Base-by-base conservation (phyloP, 2,329 filamentous ascomycete species). In the Colletotrichum lentis region DNA sequence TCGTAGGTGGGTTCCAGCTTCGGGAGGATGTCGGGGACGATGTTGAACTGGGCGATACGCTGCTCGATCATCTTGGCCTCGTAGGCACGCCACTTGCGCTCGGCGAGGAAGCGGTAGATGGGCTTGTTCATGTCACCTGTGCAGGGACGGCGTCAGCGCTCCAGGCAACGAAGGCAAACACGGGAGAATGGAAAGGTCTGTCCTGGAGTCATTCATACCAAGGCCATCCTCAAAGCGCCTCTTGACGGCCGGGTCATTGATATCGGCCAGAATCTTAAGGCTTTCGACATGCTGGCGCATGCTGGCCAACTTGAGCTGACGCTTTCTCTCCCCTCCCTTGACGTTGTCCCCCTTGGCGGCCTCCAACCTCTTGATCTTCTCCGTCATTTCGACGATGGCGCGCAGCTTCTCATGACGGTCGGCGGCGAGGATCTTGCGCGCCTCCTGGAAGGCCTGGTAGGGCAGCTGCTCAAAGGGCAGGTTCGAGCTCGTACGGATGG, bases 381-480 rank as follows among this genome's bases (percentile, higher is more conserved):
- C 84, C 58, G 89, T 81, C 79, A 93, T 88, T 35, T 80, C 83
- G 58, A 87, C 81, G 66, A 99, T 95, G 74, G 90, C 83, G 69
- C 85, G 82, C 58, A 98, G 74, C 82, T 97, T 98, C 80, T 95
- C 87, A 72, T 89, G 83, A 47, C 95, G 88, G 77, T 99, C 96
- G 62, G 87, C 88, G 61, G 89, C 85, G 64, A 99, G 83, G 56
- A 98, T 81, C 77, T 93, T 92, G 71, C 94, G 88, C 47, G 96
- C 96, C 82, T 97, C 94, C 81, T 99, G 96, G 83, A 98, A 99
- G 80, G 93, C 96, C 85, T 98, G 95, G 82, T 96, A 99, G 20
- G 96, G 96, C 72, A 99, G 83, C 77, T 95, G 91, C 82, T 97
- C 93, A 77, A 99, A 97, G 31, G 94, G 93, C 57, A 97, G 82